Evolutionary conservation across 1,284 basidiomycete species (phyloP).

Genomic region (Cryptococcus sp.): DNA sequence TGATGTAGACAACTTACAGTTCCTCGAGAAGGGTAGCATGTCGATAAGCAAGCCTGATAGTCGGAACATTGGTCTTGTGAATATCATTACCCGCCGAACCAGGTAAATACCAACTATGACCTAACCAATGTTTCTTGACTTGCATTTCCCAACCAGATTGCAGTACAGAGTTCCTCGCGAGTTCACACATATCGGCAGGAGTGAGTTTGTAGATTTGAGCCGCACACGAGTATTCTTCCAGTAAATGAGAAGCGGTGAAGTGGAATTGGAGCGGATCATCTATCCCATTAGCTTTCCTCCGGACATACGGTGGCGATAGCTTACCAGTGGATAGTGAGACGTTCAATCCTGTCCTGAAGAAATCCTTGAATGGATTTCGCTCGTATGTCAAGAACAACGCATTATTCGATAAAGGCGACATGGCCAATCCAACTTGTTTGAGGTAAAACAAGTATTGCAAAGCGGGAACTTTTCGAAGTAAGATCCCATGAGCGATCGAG

Average conservation of each 20-base stretch:
- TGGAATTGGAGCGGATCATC: constrained; percentile 69
- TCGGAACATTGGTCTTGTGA: constrained; percentile 95
- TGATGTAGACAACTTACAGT: constrained; percentile 46
- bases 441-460: constrained; percentile 86
- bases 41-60: constrained; percentile 81
- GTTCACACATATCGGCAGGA: constrained; percentile 65
- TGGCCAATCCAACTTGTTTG: constrained; percentile 94
- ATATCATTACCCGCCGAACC: constrained; percentile 87
- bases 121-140: constrained; percentile 94
- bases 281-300: constrained; percentile 1
- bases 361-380: constrained; percentile 93
- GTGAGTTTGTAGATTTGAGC: constrained; percentile 94
- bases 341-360: constrained; percentile 94
- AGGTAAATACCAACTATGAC: constrained; percentile 81
- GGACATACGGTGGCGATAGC: constrained; percentile 1
- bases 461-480: constrained; percentile 94
- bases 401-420: constrained; percentile 98
- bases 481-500: constrained; percentile 97
- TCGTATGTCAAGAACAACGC: constrained; percentile 94
- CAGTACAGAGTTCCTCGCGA: constrained; percentile 91
- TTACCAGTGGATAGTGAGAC: constrained; percentile 96
- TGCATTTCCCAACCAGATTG: constrained; percentile 99
- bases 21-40: constrained; percentile 85
- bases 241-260: constrained; percentile 88
- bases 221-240: constrained; percentile 98